Conservation (phyloP, 352 stramenopile genomes). For the Phytophthora ohioensis region DNA sequence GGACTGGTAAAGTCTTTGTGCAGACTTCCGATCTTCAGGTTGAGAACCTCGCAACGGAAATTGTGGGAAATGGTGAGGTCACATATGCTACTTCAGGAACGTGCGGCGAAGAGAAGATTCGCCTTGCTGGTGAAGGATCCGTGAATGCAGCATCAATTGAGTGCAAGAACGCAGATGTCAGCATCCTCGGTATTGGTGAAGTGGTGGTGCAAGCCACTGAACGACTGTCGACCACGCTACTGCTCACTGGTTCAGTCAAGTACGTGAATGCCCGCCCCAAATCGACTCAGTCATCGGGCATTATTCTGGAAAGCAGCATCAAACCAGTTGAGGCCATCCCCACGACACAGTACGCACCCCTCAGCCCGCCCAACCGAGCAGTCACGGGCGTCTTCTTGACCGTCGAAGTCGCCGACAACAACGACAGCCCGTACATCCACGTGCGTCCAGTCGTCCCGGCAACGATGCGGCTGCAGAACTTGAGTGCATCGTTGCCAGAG, state of each 20-base stretch:
- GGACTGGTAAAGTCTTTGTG: slow-evolving; percentile 44
- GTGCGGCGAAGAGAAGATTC: slow-evolving; percentile 42
- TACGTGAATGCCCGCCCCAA: slow-evolving; percentile 48
- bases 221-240: slow-evolving; percentile 35
- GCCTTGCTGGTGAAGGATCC: slow-evolving; percentile 43
- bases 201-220: slow-evolving; percentile 53
- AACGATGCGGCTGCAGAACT: slow-evolving; percentile 22
- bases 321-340: slow-evolving; percentile 20
- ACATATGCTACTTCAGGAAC: slow-evolving; percentile 47
- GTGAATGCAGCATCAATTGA: slow-evolving; percentile 52
- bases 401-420: slow-evolving; percentile 31
- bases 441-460: slow-evolving; percentile 11
- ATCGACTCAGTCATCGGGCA: slow-evolving; percentile 38
- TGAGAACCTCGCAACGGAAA: slow-evolving; percentile 28
- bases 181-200: slow-evolving; percentile 50
- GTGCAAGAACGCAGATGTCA: slow-evolving; percentile 51
- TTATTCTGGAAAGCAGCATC: slow-evolving; percentile 32
- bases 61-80: slow-evolving; percentile 46
- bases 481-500: slow-evolving; percentile 28
- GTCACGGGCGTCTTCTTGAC: slow-evolving; percentile 30
- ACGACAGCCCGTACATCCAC: slow-evolving; percentile 33
- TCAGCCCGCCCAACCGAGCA: slow-evolving; percentile 16
- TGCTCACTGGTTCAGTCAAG: slow-evolving; percentile 45
- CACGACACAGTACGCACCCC: slow-evolving; percentile 2
- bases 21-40: slow-evolving; percentile 26